Evolutionary conservation across 2,329 filamentous ascomycete species (phyloP), one percentile per base, ranked within the genome.

Genomic region (Pseudogymnoascus sp.): DNA sequence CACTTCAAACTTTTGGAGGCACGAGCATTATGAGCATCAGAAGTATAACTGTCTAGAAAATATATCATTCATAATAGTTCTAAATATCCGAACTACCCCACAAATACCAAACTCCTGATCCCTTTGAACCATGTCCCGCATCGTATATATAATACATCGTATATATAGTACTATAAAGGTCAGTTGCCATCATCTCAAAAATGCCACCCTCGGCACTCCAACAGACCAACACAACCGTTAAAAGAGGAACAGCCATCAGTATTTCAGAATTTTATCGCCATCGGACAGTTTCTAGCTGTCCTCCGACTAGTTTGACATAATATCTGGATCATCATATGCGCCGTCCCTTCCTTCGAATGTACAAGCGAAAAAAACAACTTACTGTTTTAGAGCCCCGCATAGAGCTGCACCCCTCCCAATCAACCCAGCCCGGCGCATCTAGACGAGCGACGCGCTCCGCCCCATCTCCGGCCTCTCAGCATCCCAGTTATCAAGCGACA

Each of bases 301-400:
- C 45, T 51, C 45, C 45, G 45, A 51, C 45, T 51, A 51, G 45
- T 51, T 51, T 51, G 45, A 51, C 45, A 54, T 54, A 54, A 54
- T 54, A 54, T 54, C 48, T 54, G 48, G 48, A 31, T 54, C 48
- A 54, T 54, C 48, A 54, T 54, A 54, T 54, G 48, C 48, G 48
- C 48, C n/a, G 8, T 54, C 48, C 48, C 48, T 28, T 2, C 3
- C 25, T 6, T 6, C 21, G 1, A 28, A 28, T 16, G 14, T 28
- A 28, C 14, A 28, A 51, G 4, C 8, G 3, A 5, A 6, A n/a
- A 28, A n/a, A 25, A 7, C 21, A 51, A 57, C 48, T 31, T 57
- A 57, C 48, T 57, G 25, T 34, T 16, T 19, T 13, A 57, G n/a
- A 57, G 13, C 23, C 10, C 6, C n/a, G 4, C 25, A 10, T 2